Evolutionary conservation across 2,329 filamentous ascomycete genomes (phyloP).

Genomic region (Penicillium vulpinum): DNA sequence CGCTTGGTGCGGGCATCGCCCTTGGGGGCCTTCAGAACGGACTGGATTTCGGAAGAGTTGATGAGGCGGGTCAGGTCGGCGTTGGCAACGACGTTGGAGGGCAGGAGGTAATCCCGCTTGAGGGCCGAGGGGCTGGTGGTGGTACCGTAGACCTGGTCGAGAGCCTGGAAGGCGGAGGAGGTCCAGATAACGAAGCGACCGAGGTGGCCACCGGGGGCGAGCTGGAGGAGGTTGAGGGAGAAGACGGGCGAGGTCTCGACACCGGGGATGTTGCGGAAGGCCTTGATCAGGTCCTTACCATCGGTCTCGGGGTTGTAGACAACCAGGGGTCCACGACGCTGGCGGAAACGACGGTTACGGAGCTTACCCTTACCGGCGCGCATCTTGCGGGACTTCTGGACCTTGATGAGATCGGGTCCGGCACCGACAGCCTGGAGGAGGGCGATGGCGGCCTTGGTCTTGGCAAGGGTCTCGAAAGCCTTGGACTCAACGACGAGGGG

Average conservation of each 20-base stretch:
- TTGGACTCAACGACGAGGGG: constrained; percentile 93
- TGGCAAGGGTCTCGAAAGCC: constrained; percentile 79
- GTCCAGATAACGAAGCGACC: constrained; percentile 99
- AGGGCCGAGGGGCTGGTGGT: constrained; percentile 84
- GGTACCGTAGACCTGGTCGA: constrained; percentile 95
- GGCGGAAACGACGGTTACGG: constrained; percentile 91
- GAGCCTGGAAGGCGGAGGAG: constrained; percentile 91
- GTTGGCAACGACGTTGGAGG: constrained; percentile 88
- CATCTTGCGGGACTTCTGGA: constrained; percentile 93
- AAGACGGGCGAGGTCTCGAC: constrained; percentile 95
- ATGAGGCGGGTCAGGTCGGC: constrained; percentile 95
- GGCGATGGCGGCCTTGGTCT: constrained; percentile 82
- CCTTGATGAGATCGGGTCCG: constrained; percentile 88
- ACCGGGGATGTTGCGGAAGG: constrained; percentile 98
- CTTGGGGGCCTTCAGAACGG: constrained; percentile 87
- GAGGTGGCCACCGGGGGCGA: constrained; percentile 97
- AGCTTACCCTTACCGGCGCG: constrained; percentile 99
- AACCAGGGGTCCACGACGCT: constrained; percentile 95
- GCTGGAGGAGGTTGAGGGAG: constrained; percentile 96
- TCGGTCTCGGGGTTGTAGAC: constrained; percentile 96
- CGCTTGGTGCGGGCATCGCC: constrained; percentile 89
- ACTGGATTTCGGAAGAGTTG: constrained; percentile 99
- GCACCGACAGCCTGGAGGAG: constrained; percentile 92
- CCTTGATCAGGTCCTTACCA: constrained; percentile 87
- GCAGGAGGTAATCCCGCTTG: constrained; percentile 99